A percentile compares a stretch with the other conserved stretches of the same genome.
These are phyloP conservation scores for Mucor velutinosus DNA, from an alignment of 371 early-diverging fungal species.

Conservation along the genomic window DNA sequence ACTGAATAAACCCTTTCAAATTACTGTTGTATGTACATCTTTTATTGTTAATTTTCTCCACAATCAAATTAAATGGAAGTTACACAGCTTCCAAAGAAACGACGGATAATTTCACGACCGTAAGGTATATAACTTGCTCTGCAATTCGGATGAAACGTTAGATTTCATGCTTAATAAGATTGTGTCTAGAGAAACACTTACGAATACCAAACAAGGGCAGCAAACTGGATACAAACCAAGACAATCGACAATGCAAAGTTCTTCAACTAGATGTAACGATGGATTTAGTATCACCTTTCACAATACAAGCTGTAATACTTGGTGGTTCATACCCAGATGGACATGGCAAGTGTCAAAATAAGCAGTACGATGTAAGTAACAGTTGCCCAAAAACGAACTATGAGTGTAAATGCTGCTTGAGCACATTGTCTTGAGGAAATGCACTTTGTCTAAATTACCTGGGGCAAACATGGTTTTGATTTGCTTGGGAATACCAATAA, in stretches of 20 bases:
- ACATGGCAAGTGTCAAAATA: slow-evolving; percentile 35
- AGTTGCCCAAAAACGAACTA: slow-evolving; percentile 31
- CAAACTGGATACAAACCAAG: slow-evolving; percentile 79
- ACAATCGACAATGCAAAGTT: slow-evolving; percentile 69
- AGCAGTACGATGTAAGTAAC: slow-evolving; percentile 33
- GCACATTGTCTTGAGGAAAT: background rate
- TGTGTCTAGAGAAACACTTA: slow-evolving; percentile 28
- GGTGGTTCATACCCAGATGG: slow-evolving; percentile 33
- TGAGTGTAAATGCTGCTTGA: background rate
- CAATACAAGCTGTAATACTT: background rate
- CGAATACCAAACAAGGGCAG: slow-evolving; percentile 87
- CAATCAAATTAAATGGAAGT: slow-evolving; percentile 42
- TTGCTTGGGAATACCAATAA: slow-evolving; percentile 85
- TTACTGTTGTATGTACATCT: background rate
- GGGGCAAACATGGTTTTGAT: slow-evolving; percentile 85
- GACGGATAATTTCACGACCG: slow-evolving; percentile 52
- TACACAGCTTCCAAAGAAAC: slow-evolving; percentile 49
- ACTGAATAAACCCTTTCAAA: no score
- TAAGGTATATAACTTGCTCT: slow-evolving; percentile 61
- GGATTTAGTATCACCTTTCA: slow-evolving; percentile 1
- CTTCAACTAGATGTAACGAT: slow-evolving; percentile 32
- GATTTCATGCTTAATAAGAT: background rate
- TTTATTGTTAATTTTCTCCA: background rate
- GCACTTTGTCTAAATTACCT: slow-evolving; percentile 34
- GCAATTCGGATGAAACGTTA: background rate